Evolutionary conservation across 345 rosid genomes (phyloP), one percentile per base, ranked within the genome.

Genomic region (Ricinus communis): DNA sequence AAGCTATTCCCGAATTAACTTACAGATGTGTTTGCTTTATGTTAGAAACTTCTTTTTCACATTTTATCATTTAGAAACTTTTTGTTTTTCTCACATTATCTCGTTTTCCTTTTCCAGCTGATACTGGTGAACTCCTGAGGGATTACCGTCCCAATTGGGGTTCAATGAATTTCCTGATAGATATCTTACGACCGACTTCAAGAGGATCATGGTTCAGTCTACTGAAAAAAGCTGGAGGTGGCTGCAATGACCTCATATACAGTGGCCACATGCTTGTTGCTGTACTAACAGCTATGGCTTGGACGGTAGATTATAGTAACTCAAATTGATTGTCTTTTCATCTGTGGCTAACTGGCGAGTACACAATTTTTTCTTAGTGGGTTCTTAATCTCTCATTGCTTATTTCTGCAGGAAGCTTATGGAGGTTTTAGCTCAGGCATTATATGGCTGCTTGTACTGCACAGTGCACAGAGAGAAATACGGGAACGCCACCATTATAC

Each of bases 191-290:
- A 75, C 97, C 98, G 7, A 85, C 81, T 38, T 75, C 85, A 0
- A 90, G 84, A 81, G 96, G 90, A 60, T 77, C 96, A 11, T 94
- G 97, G 97, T 86, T 67, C 76, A 71, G 82, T 84, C 72, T 90
- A 31, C 86, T 94, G 66, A 91, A 83, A 85, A 86, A 83, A 84
- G 98, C 98, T 15, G 91, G 95, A 62, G 98, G 98, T 28, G 98
- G 98, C 71, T 94, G 98, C 89, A 91, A 94, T 82, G 98, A 94
- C 75, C 96, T 94, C 65, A 36, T 94, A 63, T 94, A 87, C 80
- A 91, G 98, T 68, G 98, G 97, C 56, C 97, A 94, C 85, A 90
- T 91, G 98, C 91, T 91, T 68, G 97, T 94, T 69, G 91, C 95
- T 69, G 95, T 90, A 2, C 79, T 91, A 61, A 91, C 98, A 40